Conservation (phyloP, 768 basidiomycete species). For the Tricholoma hemisulphureum region DNA sequence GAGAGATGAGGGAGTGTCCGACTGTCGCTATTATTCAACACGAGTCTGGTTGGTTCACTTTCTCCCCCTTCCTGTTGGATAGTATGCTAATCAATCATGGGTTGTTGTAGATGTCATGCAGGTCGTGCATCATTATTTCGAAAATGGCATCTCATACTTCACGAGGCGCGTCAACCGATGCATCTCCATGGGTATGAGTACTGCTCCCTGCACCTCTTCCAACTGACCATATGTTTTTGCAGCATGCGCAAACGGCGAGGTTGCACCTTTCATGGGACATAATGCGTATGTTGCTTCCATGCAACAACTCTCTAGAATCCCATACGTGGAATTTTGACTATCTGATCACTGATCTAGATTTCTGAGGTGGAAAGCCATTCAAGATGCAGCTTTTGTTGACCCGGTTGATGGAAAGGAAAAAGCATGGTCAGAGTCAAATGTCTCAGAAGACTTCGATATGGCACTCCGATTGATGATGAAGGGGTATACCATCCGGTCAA, state of each 20-base stretch:
- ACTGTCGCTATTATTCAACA: conserved; percentile 86
- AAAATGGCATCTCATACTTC: conserved; percentile 85
- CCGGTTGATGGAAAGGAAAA: conserved; percentile 61
- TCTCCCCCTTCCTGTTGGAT: background rate
- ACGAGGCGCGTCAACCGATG: conserved; percentile 75
- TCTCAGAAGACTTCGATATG: conserved; percentile 84
- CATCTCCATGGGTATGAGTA: conserved; percentile 75
- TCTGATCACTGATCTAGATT: conserved; percentile 37
- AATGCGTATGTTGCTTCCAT: conserved; percentile 48
- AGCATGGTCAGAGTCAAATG: conserved; percentile 77
- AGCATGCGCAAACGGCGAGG: conserved; percentile 79
- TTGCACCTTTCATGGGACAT: conserved; percentile 81
- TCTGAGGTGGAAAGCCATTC: conserved; percentile 81
- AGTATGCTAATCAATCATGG: background rate
- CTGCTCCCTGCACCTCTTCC: conserved; percentile 31
- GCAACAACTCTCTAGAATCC: background rate
- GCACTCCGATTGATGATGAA: conserved; percentile 58
- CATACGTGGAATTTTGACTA: background rate
- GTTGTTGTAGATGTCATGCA: conserved; percentile 66
- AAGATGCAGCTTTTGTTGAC: conserved; percentile 78
- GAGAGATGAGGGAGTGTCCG: conserved; percentile 73
- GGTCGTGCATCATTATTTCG: conserved; percentile 84
- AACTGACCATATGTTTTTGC: conserved; percentile 20
- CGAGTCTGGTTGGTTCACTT: conserved; percentile 50
- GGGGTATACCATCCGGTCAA: conserved; percentile 66